phyloP scores from a whole-genome alignment of 768 basidiomycete genomes.

The Trichaptum fuscoviolaceum region DNA sequence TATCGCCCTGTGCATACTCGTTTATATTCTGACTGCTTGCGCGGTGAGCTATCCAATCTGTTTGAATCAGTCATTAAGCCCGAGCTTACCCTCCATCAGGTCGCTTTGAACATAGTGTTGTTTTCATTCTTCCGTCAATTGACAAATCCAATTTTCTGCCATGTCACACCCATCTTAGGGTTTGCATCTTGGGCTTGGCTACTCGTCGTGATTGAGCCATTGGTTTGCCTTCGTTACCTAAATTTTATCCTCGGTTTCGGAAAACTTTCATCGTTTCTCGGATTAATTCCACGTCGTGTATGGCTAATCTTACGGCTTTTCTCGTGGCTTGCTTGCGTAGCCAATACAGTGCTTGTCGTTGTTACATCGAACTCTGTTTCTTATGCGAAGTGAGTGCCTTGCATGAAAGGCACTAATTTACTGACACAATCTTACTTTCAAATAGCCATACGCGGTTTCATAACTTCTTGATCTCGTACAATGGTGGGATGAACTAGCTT shows the following conservation, averaged over 20 bases:
- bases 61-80: background rate
- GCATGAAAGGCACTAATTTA: background rate
- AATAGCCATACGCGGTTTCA: background rate
- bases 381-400: background rate
- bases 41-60: background rate
- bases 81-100: background rate
- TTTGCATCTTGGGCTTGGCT: background rate
- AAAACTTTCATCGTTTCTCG: background rate
- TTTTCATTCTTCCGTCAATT: background rate
- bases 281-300: background rate
- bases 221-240: conserved; percentile 5
- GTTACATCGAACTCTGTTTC: background rate
- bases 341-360: background rate
- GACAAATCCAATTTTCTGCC: background rate
- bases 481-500: background rate
- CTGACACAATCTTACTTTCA: background rate
- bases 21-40: background rate
- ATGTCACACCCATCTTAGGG: background rate
- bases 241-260: conserved; percentile 5
- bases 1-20: background rate
- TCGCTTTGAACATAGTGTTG: background rate
- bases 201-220: background rate
- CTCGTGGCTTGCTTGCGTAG: background rate
- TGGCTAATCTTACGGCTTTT: background rate
- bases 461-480: background rate